These are phyloP conservation scores for Neurospora crassa DNA, from an alignment of 2,329 filamentous ascomycete species.

Conservation along the genomic window DNA sequence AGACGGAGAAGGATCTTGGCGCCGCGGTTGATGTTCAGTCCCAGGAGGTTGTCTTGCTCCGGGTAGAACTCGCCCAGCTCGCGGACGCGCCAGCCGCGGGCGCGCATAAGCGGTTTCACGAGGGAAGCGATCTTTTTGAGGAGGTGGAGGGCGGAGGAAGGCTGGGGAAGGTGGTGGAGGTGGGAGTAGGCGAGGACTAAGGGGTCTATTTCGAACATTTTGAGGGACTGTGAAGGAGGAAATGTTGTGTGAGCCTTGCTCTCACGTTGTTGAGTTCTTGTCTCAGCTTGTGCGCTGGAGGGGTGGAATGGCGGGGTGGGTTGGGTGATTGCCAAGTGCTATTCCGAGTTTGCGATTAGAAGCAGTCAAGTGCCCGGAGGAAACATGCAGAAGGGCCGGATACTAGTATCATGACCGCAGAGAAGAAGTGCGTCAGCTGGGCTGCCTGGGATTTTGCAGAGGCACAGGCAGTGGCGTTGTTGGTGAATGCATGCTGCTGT, in stretches of 20 bases:
- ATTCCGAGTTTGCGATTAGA: not conserved
- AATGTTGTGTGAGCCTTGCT: constrained; percentile 4
- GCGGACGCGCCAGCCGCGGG: constrained; percentile 68
- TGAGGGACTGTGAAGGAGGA: not conserved
- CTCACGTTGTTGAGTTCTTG: not conserved
- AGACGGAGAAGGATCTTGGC: constrained; percentile 75
- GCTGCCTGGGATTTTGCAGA: not conserved
- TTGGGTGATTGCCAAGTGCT: not conserved
- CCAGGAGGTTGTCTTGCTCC: constrained; percentile 61
- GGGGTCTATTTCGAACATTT: constrained; percentile 35
- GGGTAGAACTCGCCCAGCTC: constrained; percentile 82
- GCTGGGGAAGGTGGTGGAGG: constrained; percentile 35
- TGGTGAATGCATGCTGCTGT: not conserved
- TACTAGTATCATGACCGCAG: not conserved
- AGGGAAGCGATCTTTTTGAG: constrained; percentile 76
- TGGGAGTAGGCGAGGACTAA: constrained; percentile 40
- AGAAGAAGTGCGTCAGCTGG: not conserved
- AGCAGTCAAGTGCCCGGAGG: not conserved
- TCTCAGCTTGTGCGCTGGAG: not conserved
- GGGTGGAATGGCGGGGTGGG: not conserved
- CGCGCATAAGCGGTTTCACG: constrained; percentile 92
- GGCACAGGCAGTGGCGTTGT: not conserved
- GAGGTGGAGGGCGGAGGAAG: constrained; percentile 43
- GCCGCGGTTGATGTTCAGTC: constrained; percentile 68
- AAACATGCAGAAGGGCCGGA: not conserved